phyloP scores from a whole-genome alignment of 768 basidiomycete genomes.

The Xanthoconium stramineum region DNA sequence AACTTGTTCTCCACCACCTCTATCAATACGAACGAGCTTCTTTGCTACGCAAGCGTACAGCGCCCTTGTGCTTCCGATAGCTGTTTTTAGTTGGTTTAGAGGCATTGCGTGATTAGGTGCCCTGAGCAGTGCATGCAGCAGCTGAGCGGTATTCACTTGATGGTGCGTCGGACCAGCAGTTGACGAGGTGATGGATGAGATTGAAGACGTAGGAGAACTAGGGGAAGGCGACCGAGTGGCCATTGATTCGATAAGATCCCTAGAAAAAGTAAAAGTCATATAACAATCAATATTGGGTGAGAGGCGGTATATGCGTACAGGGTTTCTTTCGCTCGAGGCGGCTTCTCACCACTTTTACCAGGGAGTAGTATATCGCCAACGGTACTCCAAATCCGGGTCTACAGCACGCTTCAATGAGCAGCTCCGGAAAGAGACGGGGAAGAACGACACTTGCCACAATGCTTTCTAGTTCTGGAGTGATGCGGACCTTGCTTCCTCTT shows the following conservation, averaged over 20 bases:
- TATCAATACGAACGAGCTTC: slow-evolving; percentile 71
- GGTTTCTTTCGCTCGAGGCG: slow-evolving; percentile 55
- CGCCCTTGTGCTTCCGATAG: slow-evolving; percentile 57
- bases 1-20: slow-evolving; percentile 70
- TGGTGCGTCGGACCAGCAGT: slow-evolving; percentile 53
- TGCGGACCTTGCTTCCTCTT: slow-evolving; percentile 39
- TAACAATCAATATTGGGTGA: not conserved
- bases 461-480: slow-evolving; percentile 62
- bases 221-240: slow-evolving; percentile 49
- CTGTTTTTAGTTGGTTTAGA: slow-evolving; percentile 59
- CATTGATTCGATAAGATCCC: slow-evolving; percentile 56
- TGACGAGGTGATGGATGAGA: slow-evolving; percentile 43
- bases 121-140: slow-evolving; percentile 58
- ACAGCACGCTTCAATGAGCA: not conserved
- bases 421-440: not conserved
- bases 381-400: slow-evolving; percentile 71
- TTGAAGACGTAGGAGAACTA: slow-evolving; percentile 55
- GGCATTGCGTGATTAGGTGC: slow-evolving; percentile 56
- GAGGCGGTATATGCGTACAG: slow-evolving; percentile 42
- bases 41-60: slow-evolving; percentile 82
- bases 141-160: slow-evolving; percentile 67
- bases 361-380: slow-evolving; percentile 64
- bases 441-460: slow-evolving; percentile 48
- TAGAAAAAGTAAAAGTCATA: slow-evolving; percentile 24
- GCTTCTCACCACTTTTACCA: slow-evolving; percentile 41